These are phyloP conservation scores for Penicillium sumatraense DNA, from an alignment of 2,329 filamentous ascomycete species.

Conservation along the genomic window DNA sequence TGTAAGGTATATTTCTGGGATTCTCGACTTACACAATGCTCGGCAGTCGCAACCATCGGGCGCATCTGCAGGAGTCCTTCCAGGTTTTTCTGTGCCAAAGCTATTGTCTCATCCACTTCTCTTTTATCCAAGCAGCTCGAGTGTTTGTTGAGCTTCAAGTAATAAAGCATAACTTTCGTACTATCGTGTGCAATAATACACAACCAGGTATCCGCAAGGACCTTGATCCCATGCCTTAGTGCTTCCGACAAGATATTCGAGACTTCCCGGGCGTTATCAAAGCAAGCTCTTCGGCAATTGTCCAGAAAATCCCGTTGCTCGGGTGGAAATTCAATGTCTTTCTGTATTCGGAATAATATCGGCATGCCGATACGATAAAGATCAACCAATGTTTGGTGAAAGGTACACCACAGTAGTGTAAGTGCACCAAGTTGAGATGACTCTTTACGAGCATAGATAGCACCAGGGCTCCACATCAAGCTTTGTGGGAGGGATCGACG, in stretches of 20 bases:
- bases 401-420: conserved; percentile 53
- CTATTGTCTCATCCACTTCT: conserved; percentile 15
- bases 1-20: background rate
- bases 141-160: conserved; percentile 39
- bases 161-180: conserved; percentile 55
- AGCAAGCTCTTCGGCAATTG: conserved; percentile 17
- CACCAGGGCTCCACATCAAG: conserved; percentile 50
- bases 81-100: conserved; percentile 15
- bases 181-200: conserved; percentile 55
- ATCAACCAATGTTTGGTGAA: conserved; percentile 53
- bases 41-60: conserved; percentile 18
- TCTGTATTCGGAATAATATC: conserved; percentile 50
- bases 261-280: conserved; percentile 15
- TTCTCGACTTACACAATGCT: conserved; percentile 18
- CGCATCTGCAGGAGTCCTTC: conserved; percentile 20
- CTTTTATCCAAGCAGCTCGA: conserved; percentile 29
- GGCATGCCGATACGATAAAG: conserved; percentile 55
- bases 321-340: conserved; percentile 21
- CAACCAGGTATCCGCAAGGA: conserved; percentile 50
- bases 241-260: conserved; percentile 27
- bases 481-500: conserved; percentile 50
- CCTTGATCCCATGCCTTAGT: conserved; percentile 47
- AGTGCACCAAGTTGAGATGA: conserved; percentile 54
- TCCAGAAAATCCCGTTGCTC: conserved; percentile 17
- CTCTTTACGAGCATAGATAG: conserved; percentile 53